These are phyloP conservation scores for Lactarius sanguifluus DNA, from an alignment of 768 basidiomycete genomes.

Conservation along the genomic window DNA sequence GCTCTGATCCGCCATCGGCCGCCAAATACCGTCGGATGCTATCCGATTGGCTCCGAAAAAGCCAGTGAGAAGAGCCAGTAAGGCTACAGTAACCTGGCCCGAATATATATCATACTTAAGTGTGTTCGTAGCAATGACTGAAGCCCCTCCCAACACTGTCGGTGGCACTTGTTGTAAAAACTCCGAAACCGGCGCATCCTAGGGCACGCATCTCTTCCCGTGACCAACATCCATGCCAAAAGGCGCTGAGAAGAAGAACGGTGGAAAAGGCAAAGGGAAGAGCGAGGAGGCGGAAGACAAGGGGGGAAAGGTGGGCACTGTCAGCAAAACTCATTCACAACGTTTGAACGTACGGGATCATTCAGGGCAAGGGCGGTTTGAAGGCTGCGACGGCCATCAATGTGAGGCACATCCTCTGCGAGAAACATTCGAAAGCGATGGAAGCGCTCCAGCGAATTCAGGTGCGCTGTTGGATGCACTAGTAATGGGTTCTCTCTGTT, in stretches of 20 bases:
- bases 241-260: conserved; percentile 38
- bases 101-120: background rate
- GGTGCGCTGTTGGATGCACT: conserved; percentile 41
- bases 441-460: conserved; percentile 81
- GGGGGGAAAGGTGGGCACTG: conserved; percentile 14
- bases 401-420: conserved; percentile 85
- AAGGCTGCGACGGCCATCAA: conserved; percentile 82
- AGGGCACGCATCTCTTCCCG: background rate
- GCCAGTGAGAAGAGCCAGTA: background rate
- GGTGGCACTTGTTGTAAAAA: background rate
- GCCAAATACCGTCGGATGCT: conserved; percentile 11
- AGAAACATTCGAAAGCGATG: conserved; percentile 77
- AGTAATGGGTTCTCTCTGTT: background rate
- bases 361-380: conserved; percentile 55
- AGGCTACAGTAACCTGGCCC: background rate
- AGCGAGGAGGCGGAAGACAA: conserved; percentile 14
- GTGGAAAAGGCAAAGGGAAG: conserved; percentile 33
- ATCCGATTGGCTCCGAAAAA: conserved; percentile 20
- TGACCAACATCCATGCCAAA: conserved; percentile 9
- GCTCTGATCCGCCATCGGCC: background rate
- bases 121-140: background rate
- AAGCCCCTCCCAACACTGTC: background rate
- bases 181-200: background rate
- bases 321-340: too few species aligned
- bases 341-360: background rate